Evolutionary conservation across 352 stramenopile genomes (phyloP).

Genomic region (Plasmopara viticola): DNA sequence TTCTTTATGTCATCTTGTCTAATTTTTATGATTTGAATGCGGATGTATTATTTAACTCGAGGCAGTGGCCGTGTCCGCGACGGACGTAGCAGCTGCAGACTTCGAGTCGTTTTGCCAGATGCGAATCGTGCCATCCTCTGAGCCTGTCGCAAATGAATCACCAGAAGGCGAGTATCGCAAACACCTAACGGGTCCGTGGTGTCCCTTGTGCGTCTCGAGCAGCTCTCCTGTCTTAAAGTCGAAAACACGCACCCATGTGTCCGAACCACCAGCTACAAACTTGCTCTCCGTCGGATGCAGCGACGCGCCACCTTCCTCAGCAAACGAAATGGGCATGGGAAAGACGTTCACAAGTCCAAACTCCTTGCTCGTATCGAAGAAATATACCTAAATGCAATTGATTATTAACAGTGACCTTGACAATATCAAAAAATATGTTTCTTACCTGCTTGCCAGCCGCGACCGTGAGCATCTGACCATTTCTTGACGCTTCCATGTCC

Average conservation of each 20-base stretch:
- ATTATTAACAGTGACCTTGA: background rate
- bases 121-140: conserved; percentile 97
- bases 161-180: conserved; percentile 92
- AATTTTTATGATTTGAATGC: conserved; percentile 14
- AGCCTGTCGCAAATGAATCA: conserved; percentile 93
- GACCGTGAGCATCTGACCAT: conserved; percentile 81
- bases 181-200: conserved; percentile 96
- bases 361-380: conserved; percentile 82
- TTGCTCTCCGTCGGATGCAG: conserved; percentile 78
- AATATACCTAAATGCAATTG: conserved; percentile 69
- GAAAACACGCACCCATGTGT: conserved; percentile 97
- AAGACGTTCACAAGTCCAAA: conserved; percentile 69
- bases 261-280: conserved; percentile 89
- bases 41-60: conserved; percentile 18
- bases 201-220: conserved; percentile 95
- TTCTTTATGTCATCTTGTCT: conserved; percentile 17
- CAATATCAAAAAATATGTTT: background rate
- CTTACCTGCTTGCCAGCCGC: conserved; percentile 85
- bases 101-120: conserved; percentile 89
- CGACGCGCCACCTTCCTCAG: conserved; percentile 87
- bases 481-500: conserved; percentile 75
- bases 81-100: conserved; percentile 54
- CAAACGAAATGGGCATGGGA: conserved; percentile 86
- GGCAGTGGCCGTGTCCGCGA: conserved; percentile 34
- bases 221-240: conserved; percentile 88